phyloP scores from a whole-genome alignment of 805 yeast genomes.

The Barnettozyma sucrosica region DNA sequence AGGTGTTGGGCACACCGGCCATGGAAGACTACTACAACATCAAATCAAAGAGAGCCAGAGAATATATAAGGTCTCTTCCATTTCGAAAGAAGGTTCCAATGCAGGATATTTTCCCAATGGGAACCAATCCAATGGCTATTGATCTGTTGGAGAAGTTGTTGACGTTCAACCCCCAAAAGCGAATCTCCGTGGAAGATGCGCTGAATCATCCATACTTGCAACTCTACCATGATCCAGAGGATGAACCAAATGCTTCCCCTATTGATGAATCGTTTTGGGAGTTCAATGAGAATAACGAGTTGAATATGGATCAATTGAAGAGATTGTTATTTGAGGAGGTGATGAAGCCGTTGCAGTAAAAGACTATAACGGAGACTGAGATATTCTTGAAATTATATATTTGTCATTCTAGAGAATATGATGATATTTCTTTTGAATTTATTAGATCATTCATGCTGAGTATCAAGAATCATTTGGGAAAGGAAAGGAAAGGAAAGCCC shows the following conservation, averaged over 20 bases:
- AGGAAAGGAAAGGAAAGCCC: no score
- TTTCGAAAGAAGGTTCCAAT: slow-evolving; percentile 53
- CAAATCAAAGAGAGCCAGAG: slow-evolving; percentile 70
- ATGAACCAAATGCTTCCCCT: slow-evolving; percentile 50
- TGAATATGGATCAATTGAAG: slow-evolving; percentile 68
- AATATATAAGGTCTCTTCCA: slow-evolving; percentile 65
- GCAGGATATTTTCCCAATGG: slow-evolving; percentile 41
- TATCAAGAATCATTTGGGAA: no score
- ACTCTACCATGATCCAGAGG: slow-evolving; percentile 64
- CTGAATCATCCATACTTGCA: slow-evolving; percentile 66
- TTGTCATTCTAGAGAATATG: no score
- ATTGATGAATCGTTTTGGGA: slow-evolving; percentile 36
- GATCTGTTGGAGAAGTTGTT: slow-evolving; percentile 65
- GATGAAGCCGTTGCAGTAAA: slow-evolving; percentile 38
- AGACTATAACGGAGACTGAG: background rate
- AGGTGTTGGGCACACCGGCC: slow-evolving; percentile 66
- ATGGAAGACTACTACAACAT: slow-evolving; percentile 70
- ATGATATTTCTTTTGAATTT: no score
- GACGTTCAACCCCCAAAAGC: slow-evolving; percentile 67
- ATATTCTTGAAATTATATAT: no score
- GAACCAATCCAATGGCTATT: slow-evolving; percentile 41
- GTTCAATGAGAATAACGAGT: slow-evolving; percentile 44
- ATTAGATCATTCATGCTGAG: no score
- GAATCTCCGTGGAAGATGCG: slow-evolving; percentile 72
- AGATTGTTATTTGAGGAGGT: slow-evolving; percentile 76